Percentiles rank a stretch among this genome's conserved stretches.
Conservation (phyloP, 768 basidiomycete species). For the Lentinula edodes region DNA sequence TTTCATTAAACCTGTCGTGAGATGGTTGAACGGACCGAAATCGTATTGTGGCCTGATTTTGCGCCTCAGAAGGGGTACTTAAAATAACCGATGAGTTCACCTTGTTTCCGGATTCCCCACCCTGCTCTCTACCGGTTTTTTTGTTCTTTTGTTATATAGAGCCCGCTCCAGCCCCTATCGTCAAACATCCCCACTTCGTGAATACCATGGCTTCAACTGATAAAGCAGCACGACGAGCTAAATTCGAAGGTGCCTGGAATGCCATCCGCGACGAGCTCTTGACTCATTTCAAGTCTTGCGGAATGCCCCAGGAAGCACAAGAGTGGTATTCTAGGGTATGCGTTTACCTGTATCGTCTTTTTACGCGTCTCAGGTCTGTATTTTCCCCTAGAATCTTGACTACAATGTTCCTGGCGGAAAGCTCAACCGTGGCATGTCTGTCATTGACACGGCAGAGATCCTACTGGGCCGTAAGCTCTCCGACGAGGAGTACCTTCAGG, state of each 20-base stretch:
- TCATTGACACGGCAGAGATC: conserved; percentile 90
- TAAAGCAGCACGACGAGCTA: conserved; percentile 44
- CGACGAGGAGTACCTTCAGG: conserved; percentile 84
- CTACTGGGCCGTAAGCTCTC: conserved; percentile 63
- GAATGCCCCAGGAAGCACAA: conserved; percentile 79
- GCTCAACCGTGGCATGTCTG: conserved; percentile 94
- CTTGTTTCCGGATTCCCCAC: background rate
- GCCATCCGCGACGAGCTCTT: conserved; percentile 75
- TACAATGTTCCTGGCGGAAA: conserved; percentile 97
- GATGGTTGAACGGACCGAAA: background rate
- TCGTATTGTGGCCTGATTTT: background rate
- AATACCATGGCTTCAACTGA: conserved; percentile 15
- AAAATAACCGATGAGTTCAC: background rate
- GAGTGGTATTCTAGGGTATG: conserved; percentile 81
- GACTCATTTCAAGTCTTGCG: conserved; percentile 55
- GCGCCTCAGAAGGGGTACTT: background rate
- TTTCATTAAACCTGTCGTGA: background rate
- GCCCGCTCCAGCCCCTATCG: background rate
- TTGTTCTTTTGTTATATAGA: background rate
- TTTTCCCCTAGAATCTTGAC: conserved; percentile 60
- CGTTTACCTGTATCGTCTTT: conserved; percentile 7
- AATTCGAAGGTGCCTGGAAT: conserved; percentile 71
- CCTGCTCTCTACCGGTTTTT: background rate
- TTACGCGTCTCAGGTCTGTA: background rate
- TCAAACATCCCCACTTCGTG: background rate